phyloP scores from a whole-genome alignment of 768 basidiomycete genomes.

The Psilocybe cyanescens region DNA sequence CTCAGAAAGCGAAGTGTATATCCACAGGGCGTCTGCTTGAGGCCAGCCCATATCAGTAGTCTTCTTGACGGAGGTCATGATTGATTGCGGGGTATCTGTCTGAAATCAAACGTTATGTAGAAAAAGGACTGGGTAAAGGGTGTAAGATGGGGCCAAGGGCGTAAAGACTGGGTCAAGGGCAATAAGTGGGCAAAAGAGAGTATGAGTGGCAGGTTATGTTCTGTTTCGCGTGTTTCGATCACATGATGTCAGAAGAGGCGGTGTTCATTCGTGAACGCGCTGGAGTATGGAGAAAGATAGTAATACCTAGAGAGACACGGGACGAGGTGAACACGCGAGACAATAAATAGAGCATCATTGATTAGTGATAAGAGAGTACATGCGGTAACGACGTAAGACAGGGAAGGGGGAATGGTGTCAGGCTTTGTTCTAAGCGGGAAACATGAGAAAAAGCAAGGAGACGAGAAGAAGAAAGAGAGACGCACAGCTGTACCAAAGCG shows the following conservation, averaged over 20 bases:
- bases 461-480: conserved; percentile 1
- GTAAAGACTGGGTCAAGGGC: conserved; percentile 12
- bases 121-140: not conserved
- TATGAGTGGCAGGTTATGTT: not conserved
- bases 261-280: not conserved
- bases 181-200: not conserved
- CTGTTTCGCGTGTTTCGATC: conserved; percentile 13
- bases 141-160: not conserved
- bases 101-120: conserved; percentile 8
- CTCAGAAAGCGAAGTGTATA: conserved; percentile 44
- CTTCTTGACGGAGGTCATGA: conserved; percentile 21
- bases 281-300: not conserved
- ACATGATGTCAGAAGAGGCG: conserved; percentile 16
- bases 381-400: conserved; percentile 8
- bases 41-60: conserved; percentile 42
- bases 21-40: conserved; percentile 33
- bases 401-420: conserved; percentile 15
- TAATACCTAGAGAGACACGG: not conserved
- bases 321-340: not conserved
- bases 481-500: conserved; percentile 51
- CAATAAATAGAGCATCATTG: conserved; percentile 5
- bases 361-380: conserved; percentile 20
- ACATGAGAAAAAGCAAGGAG: not conserved
- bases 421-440: conserved; percentile 14
- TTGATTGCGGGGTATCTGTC: not conserved